Percentiles rank a stretch among this genome's conserved stretches.
These are phyloP conservation scores for Ophiostoma ulmi DNA, from an alignment of 2,329 filamentous ascomycete genomes.

Conservation along the genomic window DNA sequence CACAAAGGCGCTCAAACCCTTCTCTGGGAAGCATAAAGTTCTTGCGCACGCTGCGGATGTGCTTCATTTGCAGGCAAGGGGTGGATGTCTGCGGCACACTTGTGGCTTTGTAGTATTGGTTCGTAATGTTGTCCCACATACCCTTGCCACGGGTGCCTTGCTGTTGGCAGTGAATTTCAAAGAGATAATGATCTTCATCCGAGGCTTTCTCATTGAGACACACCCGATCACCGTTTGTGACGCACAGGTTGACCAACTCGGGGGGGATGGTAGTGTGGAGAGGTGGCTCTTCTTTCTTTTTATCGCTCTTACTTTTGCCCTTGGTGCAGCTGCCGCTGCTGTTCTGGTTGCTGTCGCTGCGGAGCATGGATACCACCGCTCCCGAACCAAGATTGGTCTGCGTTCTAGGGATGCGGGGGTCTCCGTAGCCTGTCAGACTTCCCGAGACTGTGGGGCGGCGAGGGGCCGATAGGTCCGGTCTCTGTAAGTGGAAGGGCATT, in stretches of 20 bases:
- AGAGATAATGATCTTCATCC: slow-evolving; percentile 46
- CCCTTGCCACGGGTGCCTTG: slow-evolving; percentile 48
- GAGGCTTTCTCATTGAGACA: slow-evolving; percentile 43
- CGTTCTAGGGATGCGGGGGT: neutral
- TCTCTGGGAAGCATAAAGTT: slow-evolving; percentile 44
- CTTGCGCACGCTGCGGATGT: slow-evolving; percentile 47
- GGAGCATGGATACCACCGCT: neutral
- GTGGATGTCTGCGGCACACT: slow-evolving; percentile 32
- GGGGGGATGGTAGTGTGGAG: neutral
- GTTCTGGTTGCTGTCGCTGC: neutral
- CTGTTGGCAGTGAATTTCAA: slow-evolving; percentile 45
- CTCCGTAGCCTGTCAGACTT: neutral
- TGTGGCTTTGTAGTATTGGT: slow-evolving; percentile 37
- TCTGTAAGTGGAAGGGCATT: neutral
- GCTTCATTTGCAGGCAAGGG: slow-evolving; percentile 53
- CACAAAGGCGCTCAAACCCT: slow-evolving; percentile 32
- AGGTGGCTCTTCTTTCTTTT: neutral
- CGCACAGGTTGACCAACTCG: neutral
- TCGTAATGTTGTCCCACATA: slow-evolving; percentile 53
- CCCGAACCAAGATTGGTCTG: neutral
- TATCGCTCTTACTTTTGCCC: neutral
- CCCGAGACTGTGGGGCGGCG: neutral
- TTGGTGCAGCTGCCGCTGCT: neutral
- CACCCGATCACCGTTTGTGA: neutral
- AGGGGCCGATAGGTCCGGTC: neutral